phyloP scores from a whole-genome alignment of 2,329 filamentous ascomycete species.

The Hypoxylon rubiginosum region DNA sequence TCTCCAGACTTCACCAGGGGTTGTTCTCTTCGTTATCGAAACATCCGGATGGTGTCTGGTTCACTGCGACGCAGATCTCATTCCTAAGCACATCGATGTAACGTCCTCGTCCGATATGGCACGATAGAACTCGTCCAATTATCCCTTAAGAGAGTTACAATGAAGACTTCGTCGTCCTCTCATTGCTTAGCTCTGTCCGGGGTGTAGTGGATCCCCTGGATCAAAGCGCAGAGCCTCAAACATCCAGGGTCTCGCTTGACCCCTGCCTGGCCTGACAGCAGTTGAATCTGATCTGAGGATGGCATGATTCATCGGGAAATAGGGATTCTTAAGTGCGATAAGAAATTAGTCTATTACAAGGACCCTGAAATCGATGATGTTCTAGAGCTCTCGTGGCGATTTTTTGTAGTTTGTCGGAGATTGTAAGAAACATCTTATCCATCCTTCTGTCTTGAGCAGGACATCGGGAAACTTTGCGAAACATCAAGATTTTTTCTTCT shows the following conservation, averaged over 20 bases:
- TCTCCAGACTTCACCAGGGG: conserved; percentile 25
- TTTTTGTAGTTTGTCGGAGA: conserved; percentile 2
- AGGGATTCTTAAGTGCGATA: conserved; percentile 27
- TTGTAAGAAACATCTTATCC: conserved; percentile 26
- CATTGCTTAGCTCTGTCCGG: conserved; percentile 21
- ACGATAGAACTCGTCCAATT: conserved; percentile 44
- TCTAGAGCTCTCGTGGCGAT: conserved; percentile 30
- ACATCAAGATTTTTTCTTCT: conserved; percentile 9
- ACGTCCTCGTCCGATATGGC: conserved; percentile 49
- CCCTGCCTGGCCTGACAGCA: conserved; percentile 42
- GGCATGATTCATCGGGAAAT: conserved; percentile 46
- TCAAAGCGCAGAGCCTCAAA: conserved; percentile 51
- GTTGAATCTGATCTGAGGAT: conserved; percentile 47
- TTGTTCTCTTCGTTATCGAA: conserved; percentile 17
- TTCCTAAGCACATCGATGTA: conserved; percentile 34
- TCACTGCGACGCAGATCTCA: conserved; percentile 42
- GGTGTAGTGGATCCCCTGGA: conserved; percentile 35
- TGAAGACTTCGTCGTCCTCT: conserved; percentile 14
- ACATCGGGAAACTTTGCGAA: conserved; percentile 15
- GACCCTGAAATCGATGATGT: conserved; percentile 24
- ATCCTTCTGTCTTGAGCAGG: conserved; percentile 5
- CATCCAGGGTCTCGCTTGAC: conserved; percentile 41
- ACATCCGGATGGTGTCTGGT: conserved; percentile 30
- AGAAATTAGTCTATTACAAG: conserved; percentile 15
- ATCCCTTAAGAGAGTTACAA: conserved; percentile 23